Evolutionary conservation across 2,329 filamentous ascomycete species (phyloP), one percentile per base, ranked within the genome.

Genomic region (Teratosphaeria pseudoeucalypti): DNA sequence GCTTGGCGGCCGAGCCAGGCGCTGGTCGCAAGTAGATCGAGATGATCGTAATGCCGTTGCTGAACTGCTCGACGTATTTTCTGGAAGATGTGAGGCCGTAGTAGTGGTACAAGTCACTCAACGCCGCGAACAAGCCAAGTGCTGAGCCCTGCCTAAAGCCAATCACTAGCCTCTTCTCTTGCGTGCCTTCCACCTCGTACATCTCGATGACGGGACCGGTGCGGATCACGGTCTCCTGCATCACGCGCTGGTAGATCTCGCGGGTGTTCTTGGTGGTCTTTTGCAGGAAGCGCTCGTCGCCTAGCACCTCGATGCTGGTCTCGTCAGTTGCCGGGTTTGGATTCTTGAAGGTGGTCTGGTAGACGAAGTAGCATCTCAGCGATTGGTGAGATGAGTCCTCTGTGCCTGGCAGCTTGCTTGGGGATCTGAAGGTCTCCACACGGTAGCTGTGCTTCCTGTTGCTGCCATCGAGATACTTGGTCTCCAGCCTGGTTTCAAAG

Each of bases 1-100:
- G 79, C 65, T 80, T 81, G 62, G 76, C 73, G 10, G 78, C 77
- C 52, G 81, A 74, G 64, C 82, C 82, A 55, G 80, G 72, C 19
- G 88, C 82, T 26, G 90, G 91, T 65, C 88, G 87, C 61, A 99
- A 82, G 76, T 99, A 99, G 63, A 96, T 84, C 67, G 91, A 96
- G 82, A 97, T 95, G 75, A 97, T 88, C 14, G 90, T 95, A 73
- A 96, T 95, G 63, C 94, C 94, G 75, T 99, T 99, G 71, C 92
- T 94, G 81, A 99, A 99, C 77, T 97, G 94, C 77, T 99, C 78
- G 56, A 99, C 89, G 71, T 99, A 99, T 79, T 99, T 99, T 68
- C 94, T 84, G 32, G 94, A 94, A 70, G 90, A 95, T 2, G 94
- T 99, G 62, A 97, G 83, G 52, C 94, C 92, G 72, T 99, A 99